phyloP scores from a whole-genome alignment of 208 protist genomes.

The Phytomonas francai region DNA sequence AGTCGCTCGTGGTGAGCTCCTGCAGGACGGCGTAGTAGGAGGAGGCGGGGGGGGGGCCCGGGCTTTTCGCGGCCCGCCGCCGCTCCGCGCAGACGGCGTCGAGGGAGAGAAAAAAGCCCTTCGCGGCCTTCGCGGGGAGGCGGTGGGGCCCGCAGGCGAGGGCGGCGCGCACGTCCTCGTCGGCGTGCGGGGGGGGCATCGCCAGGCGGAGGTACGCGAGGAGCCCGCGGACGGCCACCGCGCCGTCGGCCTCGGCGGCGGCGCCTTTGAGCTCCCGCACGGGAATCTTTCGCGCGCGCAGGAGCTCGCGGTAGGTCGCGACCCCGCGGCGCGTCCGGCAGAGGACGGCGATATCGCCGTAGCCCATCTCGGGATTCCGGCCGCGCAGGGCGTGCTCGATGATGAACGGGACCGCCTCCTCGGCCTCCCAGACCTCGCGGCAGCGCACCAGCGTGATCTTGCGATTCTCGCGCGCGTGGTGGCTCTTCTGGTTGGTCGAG shows the following conservation, averaged over 20 bases:
- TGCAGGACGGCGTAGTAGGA: conserved; percentile 48
- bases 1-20: conserved; percentile 48
- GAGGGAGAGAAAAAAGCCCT: conserved; percentile 42
- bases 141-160: conserved; percentile 31
- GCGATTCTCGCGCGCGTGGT: conserved; percentile 30
- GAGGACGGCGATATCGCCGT: conserved; percentile 72
- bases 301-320: conserved; percentile 20
- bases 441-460: conserved; percentile 32
- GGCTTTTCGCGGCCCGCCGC: not conserved
- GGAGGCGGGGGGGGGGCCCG: not conserved
- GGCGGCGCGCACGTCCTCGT: conserved; percentile 51
- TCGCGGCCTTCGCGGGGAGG: conserved; percentile 19
- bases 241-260: conserved; percentile 15
- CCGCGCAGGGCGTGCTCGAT: conserved; percentile 36
- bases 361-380: conserved; percentile 25
- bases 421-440: conserved; percentile 24
- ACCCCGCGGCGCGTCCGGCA: conserved; percentile 62
- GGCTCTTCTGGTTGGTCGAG: conserved; percentile 27
- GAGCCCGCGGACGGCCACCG: conserved; percentile 28
- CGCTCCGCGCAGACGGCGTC: conserved; percentile 29
- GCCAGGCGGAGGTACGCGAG: conserved; percentile 57
- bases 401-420: conserved; percentile 28
- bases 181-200: conserved; percentile 36
- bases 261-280: conserved; percentile 30
- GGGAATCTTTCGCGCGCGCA: conserved; percentile 44